Evolutionary conservation across 257 asterid genomes (phyloP), one percentile per base, ranked within the genome.

Genomic region (Rhazya stricta): DNA sequence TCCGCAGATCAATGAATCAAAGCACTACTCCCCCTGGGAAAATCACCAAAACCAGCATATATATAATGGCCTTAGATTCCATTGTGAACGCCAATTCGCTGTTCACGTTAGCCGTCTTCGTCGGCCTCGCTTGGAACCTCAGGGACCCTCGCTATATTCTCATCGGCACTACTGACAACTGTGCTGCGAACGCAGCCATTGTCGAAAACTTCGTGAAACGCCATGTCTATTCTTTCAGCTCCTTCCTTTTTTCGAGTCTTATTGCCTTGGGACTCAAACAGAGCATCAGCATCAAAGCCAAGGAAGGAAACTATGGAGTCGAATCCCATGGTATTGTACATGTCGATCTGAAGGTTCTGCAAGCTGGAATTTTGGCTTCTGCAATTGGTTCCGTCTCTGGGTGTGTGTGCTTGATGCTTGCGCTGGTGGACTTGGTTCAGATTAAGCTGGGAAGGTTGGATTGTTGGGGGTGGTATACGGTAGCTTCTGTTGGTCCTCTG

Each of bases 221-320:
- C 29, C 84, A 84, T 16, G 82, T 84, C 61, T 81, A 78, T 78
- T 84, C 83, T 36, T 86, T 82, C 81, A 76, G 81, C 78, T 81
- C 86, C 71, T 88, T 79, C 80, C 78, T 82, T 9, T 88, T 88
- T 36, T 82, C 90, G 54, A 85, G 88, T 46, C 82, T 87, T 75
- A 37, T 82, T 8, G 90, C 85, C 4, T 71, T 76, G 4, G 79
- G 43, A 60, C 83, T 84, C 27, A 86, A 88, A 73, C 84, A 81
- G 72, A 83, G 80, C 34, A 84, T 81, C 63, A 73, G 71, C 53
- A 69, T 73, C 71, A 81, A 0, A 37, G 43, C 62, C 11, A 37
- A 53, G 1, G 79, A 48, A 10, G 72, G 65, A 56, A 34, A 43
- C 5, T 25, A 66, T 34, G 39, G 65, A 8, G 45, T 10, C 12